phyloP scores from a whole-genome alignment of 108 stramenopile genomes.

The Cyclotella atomus region DNA sequence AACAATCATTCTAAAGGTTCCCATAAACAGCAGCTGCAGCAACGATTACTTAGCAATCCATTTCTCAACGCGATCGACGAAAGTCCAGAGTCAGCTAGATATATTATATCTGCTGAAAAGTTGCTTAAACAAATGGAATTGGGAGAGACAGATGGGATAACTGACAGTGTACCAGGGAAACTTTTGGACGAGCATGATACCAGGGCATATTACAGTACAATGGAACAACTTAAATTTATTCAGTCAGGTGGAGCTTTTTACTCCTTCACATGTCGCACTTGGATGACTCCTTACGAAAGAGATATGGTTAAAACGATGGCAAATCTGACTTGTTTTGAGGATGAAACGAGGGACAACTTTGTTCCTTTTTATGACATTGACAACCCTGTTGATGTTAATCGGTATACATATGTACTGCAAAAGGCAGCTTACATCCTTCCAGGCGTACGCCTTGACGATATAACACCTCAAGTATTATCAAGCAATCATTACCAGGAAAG shows the following conservation, averaged over 20 bases:
- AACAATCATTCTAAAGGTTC: too few species aligned
- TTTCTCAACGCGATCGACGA: neutral
- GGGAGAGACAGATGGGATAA: neutral
- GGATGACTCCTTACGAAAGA: slow-evolving; percentile 8
- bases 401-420: slow-evolving; percentile 8
- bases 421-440: slow-evolving; percentile 13
- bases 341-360: slow-evolving; percentile 8
- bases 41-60: neutral
- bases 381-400: neutral
- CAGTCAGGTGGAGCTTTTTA: slow-evolving; percentile 7
- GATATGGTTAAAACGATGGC: slow-evolving; percentile 5
- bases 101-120: neutral
- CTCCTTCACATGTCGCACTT: slow-evolving; percentile 11
- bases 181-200: slow-evolving; percentile 1
- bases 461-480: neutral
- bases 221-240: neutral
- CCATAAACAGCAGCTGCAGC: neutral
- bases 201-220: neutral
- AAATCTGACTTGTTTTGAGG: slow-evolving; percentile 4
- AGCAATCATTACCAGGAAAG: slow-evolving; percentile 7
- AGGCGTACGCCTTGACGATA: slow-evolving; percentile 1
- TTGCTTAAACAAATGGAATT: neutral
- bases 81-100: neutral
- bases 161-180: neutral
- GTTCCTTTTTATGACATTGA: slow-evolving; percentile 2